Conservation (phyloP, 2,329 filamentous ascomycete genomes). For the Tolypocladium capitatum region DNA sequence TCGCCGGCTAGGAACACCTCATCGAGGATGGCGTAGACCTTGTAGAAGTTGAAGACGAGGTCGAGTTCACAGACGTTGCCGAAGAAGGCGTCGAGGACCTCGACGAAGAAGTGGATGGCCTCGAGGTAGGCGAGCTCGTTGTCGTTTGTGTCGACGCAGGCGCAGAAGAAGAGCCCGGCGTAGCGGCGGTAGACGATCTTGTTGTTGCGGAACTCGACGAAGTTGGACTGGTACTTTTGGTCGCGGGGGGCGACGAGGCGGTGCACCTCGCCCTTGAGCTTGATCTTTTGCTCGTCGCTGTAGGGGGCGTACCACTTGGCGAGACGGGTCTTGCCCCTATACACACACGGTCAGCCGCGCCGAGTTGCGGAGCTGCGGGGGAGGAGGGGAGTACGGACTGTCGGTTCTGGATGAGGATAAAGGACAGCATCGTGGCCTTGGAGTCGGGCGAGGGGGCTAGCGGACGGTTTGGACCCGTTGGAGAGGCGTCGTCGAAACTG, state of each 20-base stretch:
- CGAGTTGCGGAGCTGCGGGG: background rate
- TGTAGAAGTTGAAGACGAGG: constrained; percentile 70
- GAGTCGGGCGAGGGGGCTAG: background rate
- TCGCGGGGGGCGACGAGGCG: constrained; percentile 94
- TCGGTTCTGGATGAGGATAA: constrained; percentile 80
- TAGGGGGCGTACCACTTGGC: constrained; percentile 99
- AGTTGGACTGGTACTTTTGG: constrained; percentile 99
- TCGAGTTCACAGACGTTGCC: constrained; percentile 98
- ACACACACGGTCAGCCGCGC: background rate
- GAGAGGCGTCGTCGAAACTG: background rate
- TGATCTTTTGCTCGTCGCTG: constrained; percentile 97
- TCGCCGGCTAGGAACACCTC: constrained; percentile 96
- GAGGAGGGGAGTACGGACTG: constrained; percentile 41
- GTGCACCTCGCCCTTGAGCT: constrained; percentile 97
- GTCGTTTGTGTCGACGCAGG: constrained; percentile 96
- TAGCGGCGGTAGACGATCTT: constrained; percentile 98
- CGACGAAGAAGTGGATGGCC: constrained; percentile 98
- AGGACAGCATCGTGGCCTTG: constrained; percentile 50
- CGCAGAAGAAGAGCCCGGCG: constrained; percentile 97
- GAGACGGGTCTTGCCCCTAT: constrained; percentile 90
- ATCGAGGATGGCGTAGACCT: constrained; percentile 94
- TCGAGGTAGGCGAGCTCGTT: constrained; percentile 96
- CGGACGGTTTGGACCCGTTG: background rate
- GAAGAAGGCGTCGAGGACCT: constrained; percentile 96
- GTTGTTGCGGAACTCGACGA: constrained; percentile 89